Percentiles rank a stretch among this genome's conserved stretches.
Evolutionary conservation across 352 stramenopile genomes (phyloP).

Genomic region (Bremia lactucae): DNA sequence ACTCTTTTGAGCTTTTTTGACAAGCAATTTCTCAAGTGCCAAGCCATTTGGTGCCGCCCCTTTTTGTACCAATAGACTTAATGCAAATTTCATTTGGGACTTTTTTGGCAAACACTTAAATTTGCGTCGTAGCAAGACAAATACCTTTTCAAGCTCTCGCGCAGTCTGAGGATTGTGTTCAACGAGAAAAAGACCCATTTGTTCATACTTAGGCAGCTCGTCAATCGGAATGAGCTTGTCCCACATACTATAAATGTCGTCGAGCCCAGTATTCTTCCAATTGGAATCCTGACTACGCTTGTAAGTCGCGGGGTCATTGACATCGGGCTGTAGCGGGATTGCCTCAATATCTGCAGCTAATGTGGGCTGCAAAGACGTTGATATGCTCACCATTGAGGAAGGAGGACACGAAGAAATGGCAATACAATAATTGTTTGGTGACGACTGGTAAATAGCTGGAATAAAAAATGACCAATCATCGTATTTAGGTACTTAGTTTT

Average conservation of each 20-base stretch:
- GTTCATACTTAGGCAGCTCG: conserved; percentile 59
- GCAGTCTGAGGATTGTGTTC: conserved; percentile 57
- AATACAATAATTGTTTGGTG: too few species aligned
- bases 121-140: conserved; percentile 68
- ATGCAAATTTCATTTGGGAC: conserved; percentile 85
- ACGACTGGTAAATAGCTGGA: too few species aligned
- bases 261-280: conserved; percentile 77
- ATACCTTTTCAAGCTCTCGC: conserved; percentile 75
- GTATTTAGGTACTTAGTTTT: too few species aligned
- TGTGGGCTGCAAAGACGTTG: not conserved
- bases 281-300: conserved; percentile 69
- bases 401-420: not conserved
- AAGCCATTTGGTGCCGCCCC: conserved; percentile 35
- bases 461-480: too few species aligned
- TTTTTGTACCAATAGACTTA: conserved; percentile 65
- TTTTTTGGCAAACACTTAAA: conserved; percentile 89
- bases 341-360: conserved; percentile 21
- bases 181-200: conserved; percentile 79
- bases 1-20: conserved; percentile 87
- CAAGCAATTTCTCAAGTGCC: conserved; percentile 61
- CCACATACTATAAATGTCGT: conserved; percentile 83
- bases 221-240: conserved; percentile 69
- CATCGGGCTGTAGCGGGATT: conserved; percentile 15
- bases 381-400: conserved; percentile 1
- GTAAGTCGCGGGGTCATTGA: conserved; percentile 80